Conservation (phyloP, 1,284 basidiomycete genomes). For the Lignosus rhinocerotis region DNA sequence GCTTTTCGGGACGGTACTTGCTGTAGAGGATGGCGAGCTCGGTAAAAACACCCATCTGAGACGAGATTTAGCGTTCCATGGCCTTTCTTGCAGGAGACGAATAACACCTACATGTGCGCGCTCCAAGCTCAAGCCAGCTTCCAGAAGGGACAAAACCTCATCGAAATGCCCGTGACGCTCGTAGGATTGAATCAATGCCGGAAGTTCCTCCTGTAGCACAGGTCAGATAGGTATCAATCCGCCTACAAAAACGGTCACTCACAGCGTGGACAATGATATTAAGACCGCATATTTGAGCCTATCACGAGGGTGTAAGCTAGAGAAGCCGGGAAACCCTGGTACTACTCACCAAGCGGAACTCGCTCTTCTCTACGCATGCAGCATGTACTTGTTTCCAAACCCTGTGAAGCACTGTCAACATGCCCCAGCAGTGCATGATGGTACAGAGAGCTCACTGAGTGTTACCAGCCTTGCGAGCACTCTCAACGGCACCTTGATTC, state of each 20-base stretch:
- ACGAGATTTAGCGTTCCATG: background rate
- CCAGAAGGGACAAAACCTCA: slow-evolving; percentile 88
- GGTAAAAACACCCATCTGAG: slow-evolving; percentile 89
- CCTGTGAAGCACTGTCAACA: slow-evolving; percentile 39
- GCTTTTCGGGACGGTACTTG: slow-evolving; percentile 94
- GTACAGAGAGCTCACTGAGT: slow-evolving; percentile 70
- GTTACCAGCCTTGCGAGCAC: slow-evolving; percentile 97
- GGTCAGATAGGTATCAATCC: background rate
- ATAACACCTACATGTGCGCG: slow-evolving; percentile 76
- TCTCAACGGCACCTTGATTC: slow-evolving; percentile 98
- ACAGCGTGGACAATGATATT: slow-evolving; percentile 93
- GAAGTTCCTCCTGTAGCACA: slow-evolving; percentile 77
- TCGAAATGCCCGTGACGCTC: slow-evolving; percentile 94
- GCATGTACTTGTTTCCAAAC: slow-evolving; percentile 99
- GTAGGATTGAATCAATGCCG: slow-evolving; percentile 81
- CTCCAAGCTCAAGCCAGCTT: slow-evolving; percentile 94
- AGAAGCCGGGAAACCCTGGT: background rate
- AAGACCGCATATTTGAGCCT: slow-evolving; percentile 97
- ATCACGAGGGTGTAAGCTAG: slow-evolving; percentile 7
- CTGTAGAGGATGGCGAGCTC: slow-evolving; percentile 94
- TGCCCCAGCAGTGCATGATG: background rate
- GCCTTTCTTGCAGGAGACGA: background rate
- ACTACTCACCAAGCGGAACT: slow-evolving; percentile 80
- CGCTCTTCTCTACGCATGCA: slow-evolving; percentile 95
- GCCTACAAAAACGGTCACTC: slow-evolving; percentile 31